Evolutionary conservation across 2,329 filamentous ascomycete species (phyloP), one percentile per base, ranked within the genome.

Genomic region (Penicillium decumbens): DNA sequence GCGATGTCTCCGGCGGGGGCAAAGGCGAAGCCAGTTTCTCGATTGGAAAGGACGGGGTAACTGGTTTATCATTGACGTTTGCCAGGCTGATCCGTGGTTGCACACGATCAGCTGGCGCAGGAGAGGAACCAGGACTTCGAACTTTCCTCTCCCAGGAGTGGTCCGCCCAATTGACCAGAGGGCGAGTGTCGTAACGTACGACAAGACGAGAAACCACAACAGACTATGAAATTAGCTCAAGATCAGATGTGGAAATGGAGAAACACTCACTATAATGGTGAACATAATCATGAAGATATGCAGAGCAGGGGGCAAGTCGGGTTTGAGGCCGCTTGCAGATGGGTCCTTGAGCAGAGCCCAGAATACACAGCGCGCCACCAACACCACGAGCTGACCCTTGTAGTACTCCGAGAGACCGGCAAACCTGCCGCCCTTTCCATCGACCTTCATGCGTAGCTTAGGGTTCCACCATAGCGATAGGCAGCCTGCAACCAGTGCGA

Each of bases 391-490:
- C 50, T 77, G 75, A 3, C 72, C 60, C 52, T 72, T 61, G 53
- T 77, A 78, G 54, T 75, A 78, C 48, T 75, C 69, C 12, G 64
- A 62, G 29, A 75, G 62, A 2, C 74, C 73, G 29, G 62, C 49
- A 35, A 77, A 67, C 13, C 71, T 66, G 7, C 72, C 73, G 38
- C 64, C 65, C 53, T 65, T 61, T 33, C 72, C 72, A 47, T 70
- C 64, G 12, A 76, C 60, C 57, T 75, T 76, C 41, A 71, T 55
- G 50, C 70, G 69, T 57, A 76, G 59, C 47, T 70, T 72, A 7
- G 75, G 75, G 53, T 78, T 77, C 72, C 74, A 78, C 75, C 75
- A 77, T 7, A 75, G 59, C 5, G 72, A 74, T 24, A 75, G 46
- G 38, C 73, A 63, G 10, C 72, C 73, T 4, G 70, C 56, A n/a